These are phyloP conservation scores for Penicillium sp. DNA, from an alignment of 2,329 filamentous ascomycete genomes.

Conservation along the genomic window DNA sequence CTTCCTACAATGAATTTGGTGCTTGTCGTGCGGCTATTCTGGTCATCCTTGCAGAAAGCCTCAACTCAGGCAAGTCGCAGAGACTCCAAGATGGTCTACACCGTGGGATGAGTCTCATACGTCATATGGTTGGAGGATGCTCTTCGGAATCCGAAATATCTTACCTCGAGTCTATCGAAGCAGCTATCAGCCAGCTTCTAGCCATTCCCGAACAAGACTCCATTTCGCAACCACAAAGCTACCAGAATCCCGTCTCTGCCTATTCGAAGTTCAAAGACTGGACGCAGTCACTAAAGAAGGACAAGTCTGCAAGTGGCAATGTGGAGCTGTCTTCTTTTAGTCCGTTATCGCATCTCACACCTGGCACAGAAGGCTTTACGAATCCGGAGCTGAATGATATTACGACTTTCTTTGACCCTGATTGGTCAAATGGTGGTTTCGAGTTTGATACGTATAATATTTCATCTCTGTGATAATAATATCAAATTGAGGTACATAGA, in stretches of 20 bases:
- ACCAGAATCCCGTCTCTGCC: constrained; percentile 41
- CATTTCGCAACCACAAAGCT: constrained; percentile 8
- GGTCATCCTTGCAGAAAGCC: constrained; percentile 43
- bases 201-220: constrained; percentile 34
- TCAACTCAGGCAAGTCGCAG: constrained; percentile 35
- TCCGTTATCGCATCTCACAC: constrained; percentile 7
- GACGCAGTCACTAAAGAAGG: constrained; percentile 24
- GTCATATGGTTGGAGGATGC: constrained; percentile 52
- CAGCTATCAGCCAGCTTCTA: constrained; percentile 46
- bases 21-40: constrained; percentile 55
- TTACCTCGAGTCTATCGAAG: constrained; percentile 52
- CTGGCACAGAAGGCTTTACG: constrained; percentile 2
- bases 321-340: constrained; percentile 18
- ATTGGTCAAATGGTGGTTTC: constrained; percentile 11
- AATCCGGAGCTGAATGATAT: constrained; percentile 9
- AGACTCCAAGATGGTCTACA: constrained; percentile 45
- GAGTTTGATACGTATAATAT: constrained; percentile 10
- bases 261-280: constrained; percentile 52
- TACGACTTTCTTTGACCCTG: constrained; percentile 7
- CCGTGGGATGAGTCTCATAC: constrained; percentile 52
- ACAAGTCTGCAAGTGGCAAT: constrained; percentile 2
- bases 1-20: constrained; percentile 56
- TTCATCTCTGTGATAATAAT: not conserved
- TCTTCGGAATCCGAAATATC: constrained; percentile 51
- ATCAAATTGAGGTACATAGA: not conserved